These are phyloP conservation scores for Erysimum cheiri DNA, from an alignment of 441 rosid genomes.

Conservation along the genomic window DNA sequence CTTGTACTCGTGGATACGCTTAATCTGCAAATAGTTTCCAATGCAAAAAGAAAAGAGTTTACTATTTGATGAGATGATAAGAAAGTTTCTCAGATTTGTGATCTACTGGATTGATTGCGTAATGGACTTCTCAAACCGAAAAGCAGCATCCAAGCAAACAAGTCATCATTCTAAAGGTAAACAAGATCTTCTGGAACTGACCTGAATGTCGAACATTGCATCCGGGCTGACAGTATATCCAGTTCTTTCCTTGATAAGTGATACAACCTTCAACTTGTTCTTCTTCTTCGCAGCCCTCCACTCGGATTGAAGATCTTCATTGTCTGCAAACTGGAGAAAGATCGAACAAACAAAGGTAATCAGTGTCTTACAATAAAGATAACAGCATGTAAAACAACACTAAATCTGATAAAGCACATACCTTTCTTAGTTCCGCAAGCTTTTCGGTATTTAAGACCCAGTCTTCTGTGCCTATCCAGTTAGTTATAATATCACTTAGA, in stretches of 20 bases:
- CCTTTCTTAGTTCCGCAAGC: constrained; percentile 75
- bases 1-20: constrained; percentile 97
- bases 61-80: constrained; percentile 6
- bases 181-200: constrained; percentile 34
- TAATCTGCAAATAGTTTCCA: constrained; percentile 61
- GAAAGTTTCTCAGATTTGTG: constrained; percentile 17
- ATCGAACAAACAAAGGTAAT: constrained; percentile 13
- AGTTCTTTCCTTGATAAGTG: constrained; percentile 75
- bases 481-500: constrained; percentile 79
- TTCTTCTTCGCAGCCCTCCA: constrained; percentile 83
- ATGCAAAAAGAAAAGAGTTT: background rate
- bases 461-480: constrained; percentile 84
- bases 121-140: background rate
- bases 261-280: constrained; percentile 85
- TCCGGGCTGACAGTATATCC: constrained; percentile 88
- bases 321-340: constrained; percentile 73
- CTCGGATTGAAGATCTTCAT: constrained; percentile 77
- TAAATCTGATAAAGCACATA: constrained; percentile 38
- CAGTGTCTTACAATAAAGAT: background rate
- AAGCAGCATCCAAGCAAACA: constrained; percentile 13
- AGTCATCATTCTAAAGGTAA: constrained; percentile 1
- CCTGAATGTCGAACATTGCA: constrained; percentile 98
- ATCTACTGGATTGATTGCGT: background rate
- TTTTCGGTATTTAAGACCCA: constrained; percentile 85
- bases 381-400: constrained; percentile 28